Evolutionary conservation across 352 stramenopile species (phyloP).

Genomic region (Elongisporangium undulatum): DNA sequence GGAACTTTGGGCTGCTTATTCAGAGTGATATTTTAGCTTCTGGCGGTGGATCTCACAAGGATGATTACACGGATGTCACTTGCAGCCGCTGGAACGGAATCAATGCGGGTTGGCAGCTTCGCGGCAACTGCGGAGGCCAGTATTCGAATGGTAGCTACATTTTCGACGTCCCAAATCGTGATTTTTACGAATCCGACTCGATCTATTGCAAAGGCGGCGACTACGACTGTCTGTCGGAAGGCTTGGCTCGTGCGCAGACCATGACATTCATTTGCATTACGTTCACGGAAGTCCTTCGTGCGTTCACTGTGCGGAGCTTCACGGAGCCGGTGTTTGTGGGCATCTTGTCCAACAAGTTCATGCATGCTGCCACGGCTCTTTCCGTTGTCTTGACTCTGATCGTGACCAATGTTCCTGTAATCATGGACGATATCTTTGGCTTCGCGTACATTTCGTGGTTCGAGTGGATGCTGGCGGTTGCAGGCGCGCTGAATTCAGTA

Average conservation of each 20-base stretch:
- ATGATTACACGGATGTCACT: constrained; percentile 18
- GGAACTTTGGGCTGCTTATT: constrained; percentile 58
- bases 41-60: constrained; percentile 25
- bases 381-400: constrained; percentile 30
- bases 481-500: constrained; percentile 36
- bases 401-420: constrained; percentile 31
- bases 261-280: constrained; percentile 27
- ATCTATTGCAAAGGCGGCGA: constrained; percentile 21
- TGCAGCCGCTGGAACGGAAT: constrained; percentile 17
- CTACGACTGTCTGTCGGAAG: constrained; percentile 28
- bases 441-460: constrained; percentile 48
- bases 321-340: constrained; percentile 14
- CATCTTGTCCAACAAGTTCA: constrained; percentile 26
- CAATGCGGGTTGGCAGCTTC: constrained; percentile 17
- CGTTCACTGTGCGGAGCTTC: constrained; percentile 32
- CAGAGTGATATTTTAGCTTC: constrained; percentile 44
- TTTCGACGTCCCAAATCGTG: constrained; percentile 9
- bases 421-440: constrained; percentile 47
- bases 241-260: constrained; percentile 20
- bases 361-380: constrained; percentile 12
- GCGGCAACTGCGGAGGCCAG: constrained; percentile 19
- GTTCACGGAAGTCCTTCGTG: constrained; percentile 25
- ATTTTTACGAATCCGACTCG: constrained; percentile 9
- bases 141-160: constrained; percentile 15
- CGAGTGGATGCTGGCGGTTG: constrained; percentile 33